Evolutionary conservation across 331 rosid species (phyloP), one percentile per base, ranked within the genome.

Genomic region (Quercus tomentella): DNA sequence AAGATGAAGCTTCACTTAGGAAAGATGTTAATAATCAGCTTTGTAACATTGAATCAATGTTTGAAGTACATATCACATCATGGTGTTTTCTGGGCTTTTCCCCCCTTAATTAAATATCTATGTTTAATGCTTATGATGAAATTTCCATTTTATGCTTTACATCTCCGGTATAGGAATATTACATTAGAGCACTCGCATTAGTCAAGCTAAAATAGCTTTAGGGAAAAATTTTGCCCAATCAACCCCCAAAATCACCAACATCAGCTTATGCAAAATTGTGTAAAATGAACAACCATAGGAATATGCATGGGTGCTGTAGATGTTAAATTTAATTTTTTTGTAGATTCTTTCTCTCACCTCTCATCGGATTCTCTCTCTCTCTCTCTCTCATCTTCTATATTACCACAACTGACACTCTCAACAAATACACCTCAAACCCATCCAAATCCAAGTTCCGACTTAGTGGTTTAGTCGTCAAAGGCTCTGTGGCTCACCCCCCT

Each of bases 381-480:
- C 43, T 7, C 12, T 37, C 43, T 37, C 45, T 91, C 41, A 91
- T 90, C 49, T 95, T 95, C 87, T 95, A 92, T 77, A 86, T 91
- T 12, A 95, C 93, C 7, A 97, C 97, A 4, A 89, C 93, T 12
- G 94, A 95, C 1, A 92, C 91, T 1, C 75, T 95, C 1, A 88
- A 92, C 20, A 85, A 91, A 51, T 81, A 78, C 83, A 12, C 86
- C 2, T 15, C 71, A 7, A 89, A 95, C 56, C 97, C 98, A 5
- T 60, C 91, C 67, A 95, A 92, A 84, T 71, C 73, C 77, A 91
- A 90, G 92, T 92, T 95, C 82, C 82, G 91, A 30, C 87, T 92
- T 61, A 97, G 98, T 0, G 98, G 97, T 22, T 72, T 95, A 41
- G 97, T 95, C 71, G 87, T 91, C 2, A 97, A 95, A 85, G 96